Base-by-base conservation (phyloP, 176 grass and related monocot genomes). In the Eleusine coracana region DNA sequence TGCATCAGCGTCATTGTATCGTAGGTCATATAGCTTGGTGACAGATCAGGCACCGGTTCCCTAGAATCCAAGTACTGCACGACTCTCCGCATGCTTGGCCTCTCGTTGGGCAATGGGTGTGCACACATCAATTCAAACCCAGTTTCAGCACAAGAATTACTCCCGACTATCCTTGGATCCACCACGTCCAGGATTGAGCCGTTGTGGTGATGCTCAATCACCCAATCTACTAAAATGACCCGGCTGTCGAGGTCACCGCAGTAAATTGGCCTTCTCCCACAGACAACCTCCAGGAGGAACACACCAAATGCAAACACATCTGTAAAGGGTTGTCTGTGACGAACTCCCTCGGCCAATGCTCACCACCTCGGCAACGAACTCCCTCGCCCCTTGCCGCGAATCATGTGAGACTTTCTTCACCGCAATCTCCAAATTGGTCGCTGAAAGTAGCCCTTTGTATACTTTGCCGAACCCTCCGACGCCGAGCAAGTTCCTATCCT, bases 341-440 rank as follows among this genome's bases (percentile, higher is more conserved):
- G n/a, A n/a, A n/a, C n/a, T n/a, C n/a, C n/a, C n/a, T n/a, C n/a
- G 76, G 18, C 87, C 81, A 4, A 89, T 84, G 70, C 87, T 89
- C 23, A 61, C 81, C 27, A 89, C 80, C 50, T 89, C 87, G 5
- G 87, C 75, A 2, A 89, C 38, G 14, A 89, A 89, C 60, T 89
- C 87, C 62, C 28, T 44, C 0, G 84, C 18, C 0, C 87, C 81
- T n/a, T 89, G 87, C 28, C 29, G 60, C 5, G 87, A 84, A 20
- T 84, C 81, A 7, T 84, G 80, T 3, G 87, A 84, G 27, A 89
- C 77, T 69, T 23, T 77, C 78, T 82, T 87, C 40, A 82, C 79
- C 0, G 79, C 85, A 0, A 87, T 51, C n/a, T 82, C 78, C n/a
- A 61, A 0, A 1, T 28, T 48, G 2, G 85, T 49, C 2, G 5